Conservation (phyloP, 495 filamentous ascomycete species). For the Pyrenula aspistea region DNA sequence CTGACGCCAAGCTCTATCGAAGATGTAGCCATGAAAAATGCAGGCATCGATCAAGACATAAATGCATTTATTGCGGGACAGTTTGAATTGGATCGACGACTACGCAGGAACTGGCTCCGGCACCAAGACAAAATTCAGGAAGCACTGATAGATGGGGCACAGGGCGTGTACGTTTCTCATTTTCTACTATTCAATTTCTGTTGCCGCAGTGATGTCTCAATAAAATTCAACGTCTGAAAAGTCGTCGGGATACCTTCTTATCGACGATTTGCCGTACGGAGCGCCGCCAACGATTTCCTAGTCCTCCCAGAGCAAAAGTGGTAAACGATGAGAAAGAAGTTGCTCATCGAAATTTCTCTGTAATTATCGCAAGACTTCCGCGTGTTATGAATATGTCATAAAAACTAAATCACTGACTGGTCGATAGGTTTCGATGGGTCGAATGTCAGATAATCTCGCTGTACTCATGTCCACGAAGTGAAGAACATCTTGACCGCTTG, state of each 20-base stretch:
- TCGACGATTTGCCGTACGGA: no score
- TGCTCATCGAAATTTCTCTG: no score
- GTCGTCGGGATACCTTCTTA: no score
- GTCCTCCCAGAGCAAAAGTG: no score
- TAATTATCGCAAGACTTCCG: no score
- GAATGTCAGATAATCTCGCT: slow-evolving; percentile 24
- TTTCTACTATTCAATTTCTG: slow-evolving; percentile 1
- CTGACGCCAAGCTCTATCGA: neutral
- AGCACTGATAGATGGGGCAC: slow-evolving; percentile 11
- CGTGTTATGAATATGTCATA: no score
- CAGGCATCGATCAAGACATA: slow-evolving; percentile 18
- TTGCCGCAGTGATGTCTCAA: neutral
- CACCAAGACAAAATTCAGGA: slow-evolving; percentile 16
- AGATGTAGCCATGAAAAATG: slow-evolving; percentile 14
- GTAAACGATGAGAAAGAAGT: no score
- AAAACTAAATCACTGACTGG: no score
- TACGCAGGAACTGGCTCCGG: slow-evolving; percentile 15
- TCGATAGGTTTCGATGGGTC: slow-evolving; percentile 29
- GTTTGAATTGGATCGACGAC: no score
- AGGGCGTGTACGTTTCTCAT: slow-evolving; percentile 22
- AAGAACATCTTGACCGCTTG: slow-evolving; percentile 1
- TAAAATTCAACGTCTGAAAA: no score
- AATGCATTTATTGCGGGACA: slow-evolving; percentile 14
- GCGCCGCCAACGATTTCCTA: no score
- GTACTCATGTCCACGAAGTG: neutral